Evolutionary conservation across 225 moss, liverwort and hornwort genomes (phyloP).

Genomic region (Marchantia paleacea): DNA sequence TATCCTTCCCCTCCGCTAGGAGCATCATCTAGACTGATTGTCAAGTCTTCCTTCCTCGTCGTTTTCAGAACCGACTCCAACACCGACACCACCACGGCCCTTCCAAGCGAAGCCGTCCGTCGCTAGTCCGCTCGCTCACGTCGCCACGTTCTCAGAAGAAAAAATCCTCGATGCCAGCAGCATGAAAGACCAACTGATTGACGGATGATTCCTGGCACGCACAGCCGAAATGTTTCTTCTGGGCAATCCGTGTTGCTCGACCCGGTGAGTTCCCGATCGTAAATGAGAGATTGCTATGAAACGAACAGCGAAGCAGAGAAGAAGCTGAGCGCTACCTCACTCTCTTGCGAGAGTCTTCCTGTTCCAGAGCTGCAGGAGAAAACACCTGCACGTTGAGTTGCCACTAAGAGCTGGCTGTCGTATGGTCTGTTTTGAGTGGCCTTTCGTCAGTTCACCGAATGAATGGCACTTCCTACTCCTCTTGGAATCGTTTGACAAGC

Average conservation of each 20-base stretch:
- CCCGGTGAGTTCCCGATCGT: not conserved
- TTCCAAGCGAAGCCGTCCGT: not conserved
- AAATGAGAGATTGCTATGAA: not conserved
- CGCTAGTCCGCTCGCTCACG: not conserved
- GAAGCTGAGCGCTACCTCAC: not conserved
- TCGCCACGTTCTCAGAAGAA: not conserved
- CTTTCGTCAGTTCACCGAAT: not conserved
- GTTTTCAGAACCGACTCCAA: not conserved
- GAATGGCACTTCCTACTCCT: not conserved
- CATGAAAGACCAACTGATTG: not conserved
- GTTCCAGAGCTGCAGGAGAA: not conserved
- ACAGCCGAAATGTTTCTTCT: not conserved
- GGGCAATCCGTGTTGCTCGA: not conserved
- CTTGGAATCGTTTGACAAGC: not conserved
- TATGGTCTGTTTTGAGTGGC: not conserved
- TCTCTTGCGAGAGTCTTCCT: not conserved
- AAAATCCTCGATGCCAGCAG: not conserved
- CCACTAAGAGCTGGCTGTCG: not conserved
- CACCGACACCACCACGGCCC: not conserved
- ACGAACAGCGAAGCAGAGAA: not conserved
- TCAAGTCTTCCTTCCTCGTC: not conserved
- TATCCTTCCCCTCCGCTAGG: slow-evolving; percentile 64
- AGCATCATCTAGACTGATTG: slow-evolving; percentile 47
- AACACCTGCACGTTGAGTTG: not conserved
- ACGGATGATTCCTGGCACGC: not conserved